Evolutionary conservation across 139 green algal genomes (phyloP).

Genomic region (Nannochloris sp.): DNA sequence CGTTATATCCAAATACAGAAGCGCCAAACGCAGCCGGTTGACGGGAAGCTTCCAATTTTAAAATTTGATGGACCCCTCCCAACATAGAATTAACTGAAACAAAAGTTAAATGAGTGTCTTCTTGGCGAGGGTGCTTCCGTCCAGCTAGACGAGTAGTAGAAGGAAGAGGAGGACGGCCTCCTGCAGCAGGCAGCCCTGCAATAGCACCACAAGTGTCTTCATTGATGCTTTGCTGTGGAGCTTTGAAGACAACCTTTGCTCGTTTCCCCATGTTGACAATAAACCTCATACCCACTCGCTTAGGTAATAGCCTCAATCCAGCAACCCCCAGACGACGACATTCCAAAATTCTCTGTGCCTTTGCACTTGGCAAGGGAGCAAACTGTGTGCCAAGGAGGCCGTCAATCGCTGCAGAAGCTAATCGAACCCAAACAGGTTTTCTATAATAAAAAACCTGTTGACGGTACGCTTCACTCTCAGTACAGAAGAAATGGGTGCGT

Average conservation of each 20-base stretch:
- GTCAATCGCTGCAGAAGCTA: slow-evolving; percentile 27
- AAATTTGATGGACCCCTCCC: slow-evolving; percentile 47
- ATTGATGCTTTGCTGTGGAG: neutral
- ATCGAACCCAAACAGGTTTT: slow-evolving; percentile 72
- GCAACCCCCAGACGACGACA: slow-evolving; percentile 58
- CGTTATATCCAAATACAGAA: slow-evolving; percentile 74
- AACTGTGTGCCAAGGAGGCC: slow-evolving; percentile 32
- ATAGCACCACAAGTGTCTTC: too few relatives aligned
- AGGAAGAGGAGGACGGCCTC: too few relatives aligned
- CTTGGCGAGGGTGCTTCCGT: neutral
- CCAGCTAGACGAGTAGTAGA: too few relatives aligned
- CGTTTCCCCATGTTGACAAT: slow-evolving; percentile 65
- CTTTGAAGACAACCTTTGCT: slow-evolving; percentile 31
- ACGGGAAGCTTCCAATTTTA: slow-evolving; percentile 49
- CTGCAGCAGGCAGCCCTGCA: too few relatives aligned
- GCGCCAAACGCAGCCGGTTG: slow-evolving; percentile 39
- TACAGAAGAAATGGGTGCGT: slow-evolving; percentile 81
- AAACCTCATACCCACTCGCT: slow-evolving; percentile 57
- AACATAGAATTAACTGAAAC: slow-evolving; percentile 65
- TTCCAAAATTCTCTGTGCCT: slow-evolving; percentile 35
- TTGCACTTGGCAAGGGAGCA: slow-evolving; percentile 6
- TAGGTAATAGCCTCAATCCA: slow-evolving; percentile 72
- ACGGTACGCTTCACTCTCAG: slow-evolving; percentile 73
- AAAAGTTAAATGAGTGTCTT: slow-evolving; percentile 44
- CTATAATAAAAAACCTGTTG: slow-evolving; percentile 77